phyloP scores from a whole-genome alignment of 1,139 yeast species.

The Suhomyces atakaporum region DNA sequence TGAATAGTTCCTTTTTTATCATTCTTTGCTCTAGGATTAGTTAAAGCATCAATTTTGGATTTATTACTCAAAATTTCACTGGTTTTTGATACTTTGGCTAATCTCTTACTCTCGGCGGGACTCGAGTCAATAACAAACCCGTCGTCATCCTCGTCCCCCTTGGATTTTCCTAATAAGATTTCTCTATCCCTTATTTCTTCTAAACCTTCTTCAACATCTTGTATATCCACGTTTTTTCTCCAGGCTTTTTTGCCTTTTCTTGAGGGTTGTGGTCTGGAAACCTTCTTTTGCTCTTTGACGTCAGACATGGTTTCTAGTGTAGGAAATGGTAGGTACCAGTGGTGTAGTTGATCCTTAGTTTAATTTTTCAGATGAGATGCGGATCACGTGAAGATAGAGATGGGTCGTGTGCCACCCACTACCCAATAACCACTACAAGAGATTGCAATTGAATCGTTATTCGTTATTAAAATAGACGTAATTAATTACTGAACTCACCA shows the following conservation, averaged over 20 bases:
- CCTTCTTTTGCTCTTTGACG: slow-evolving; percentile 2
- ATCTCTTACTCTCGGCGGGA: slow-evolving; percentile 12
- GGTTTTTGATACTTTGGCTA: slow-evolving; percentile 58
- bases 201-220: slow-evolving; percentile 70
- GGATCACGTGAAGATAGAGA: slow-evolving; percentile 2
- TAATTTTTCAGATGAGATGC: slow-evolving; percentile 16
- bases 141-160: slow-evolving; percentile 42
- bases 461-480: not conserved
- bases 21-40: slow-evolving; percentile 27
- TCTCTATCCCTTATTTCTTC: slow-evolving; percentile 70
- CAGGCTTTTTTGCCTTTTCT: slow-evolving; percentile 94
- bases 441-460: too few relatives aligned
- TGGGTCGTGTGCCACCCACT: not conserved
- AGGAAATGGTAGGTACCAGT: not conserved
- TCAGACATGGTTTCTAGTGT: slow-evolving; percentile 7
- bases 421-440: too few relatives aligned
- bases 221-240: slow-evolving; percentile 91
- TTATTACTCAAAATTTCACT: slow-evolving; percentile 73
- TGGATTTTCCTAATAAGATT: slow-evolving; percentile 58
- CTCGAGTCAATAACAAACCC: slow-evolving; percentile 65
- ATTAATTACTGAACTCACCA: not conserved
- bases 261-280: slow-evolving; percentile 55
- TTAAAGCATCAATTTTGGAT: slow-evolving; percentile 76
- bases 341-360: not conserved
- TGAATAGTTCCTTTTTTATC: slow-evolving; percentile 41